Evolutionary conservation across 768 basidiomycete genomes (phyloP).

Genomic region (Tricholoma matsutake): DNA sequence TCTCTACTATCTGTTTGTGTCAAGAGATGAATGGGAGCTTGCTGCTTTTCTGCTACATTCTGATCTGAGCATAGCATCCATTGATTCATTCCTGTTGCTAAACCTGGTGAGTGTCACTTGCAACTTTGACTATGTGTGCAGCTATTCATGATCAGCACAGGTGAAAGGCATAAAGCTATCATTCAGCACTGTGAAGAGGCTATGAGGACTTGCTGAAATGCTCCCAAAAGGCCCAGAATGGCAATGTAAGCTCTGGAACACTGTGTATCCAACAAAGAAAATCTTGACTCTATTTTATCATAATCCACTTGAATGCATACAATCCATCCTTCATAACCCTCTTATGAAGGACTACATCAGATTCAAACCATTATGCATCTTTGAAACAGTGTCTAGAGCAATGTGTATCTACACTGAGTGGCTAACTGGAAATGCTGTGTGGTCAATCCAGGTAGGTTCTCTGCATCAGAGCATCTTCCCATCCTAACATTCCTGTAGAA

Average conservation of each 20-base stretch:
- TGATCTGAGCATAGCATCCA: too few species aligned
- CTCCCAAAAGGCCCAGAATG: too few species aligned
- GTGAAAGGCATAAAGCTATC: slow-evolving; percentile 19
- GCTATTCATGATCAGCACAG: neutral
- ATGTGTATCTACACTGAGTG: slow-evolving; percentile 20
- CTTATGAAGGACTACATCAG: slow-evolving; percentile 21
- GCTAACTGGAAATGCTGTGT: slow-evolving; percentile 19
- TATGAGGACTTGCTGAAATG: too few species aligned
- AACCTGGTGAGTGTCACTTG: too few species aligned
- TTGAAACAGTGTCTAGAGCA: slow-evolving; percentile 6
- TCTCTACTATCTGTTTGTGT: too few species aligned
- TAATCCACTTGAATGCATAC: too few species aligned
- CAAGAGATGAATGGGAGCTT: neutral
- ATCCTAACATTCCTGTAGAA: slow-evolving; percentile 6
- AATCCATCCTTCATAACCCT: too few species aligned
- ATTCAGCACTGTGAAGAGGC: slow-evolving; percentile 23
- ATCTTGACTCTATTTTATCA: too few species aligned
- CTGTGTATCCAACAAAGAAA: slow-evolving; percentile 21
- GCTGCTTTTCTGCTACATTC: neutral
- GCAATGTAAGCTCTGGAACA: too few species aligned
- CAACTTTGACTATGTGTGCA: neutral
- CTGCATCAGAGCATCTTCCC: neutral
- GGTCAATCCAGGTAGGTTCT: slow-evolving; percentile 18
- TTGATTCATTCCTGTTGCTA: too few species aligned
- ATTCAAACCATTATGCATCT: slow-evolving; percentile 16